Base-by-base conservation (phyloP, 306 rosid species). In the Potentilla sterilis region DNA sequence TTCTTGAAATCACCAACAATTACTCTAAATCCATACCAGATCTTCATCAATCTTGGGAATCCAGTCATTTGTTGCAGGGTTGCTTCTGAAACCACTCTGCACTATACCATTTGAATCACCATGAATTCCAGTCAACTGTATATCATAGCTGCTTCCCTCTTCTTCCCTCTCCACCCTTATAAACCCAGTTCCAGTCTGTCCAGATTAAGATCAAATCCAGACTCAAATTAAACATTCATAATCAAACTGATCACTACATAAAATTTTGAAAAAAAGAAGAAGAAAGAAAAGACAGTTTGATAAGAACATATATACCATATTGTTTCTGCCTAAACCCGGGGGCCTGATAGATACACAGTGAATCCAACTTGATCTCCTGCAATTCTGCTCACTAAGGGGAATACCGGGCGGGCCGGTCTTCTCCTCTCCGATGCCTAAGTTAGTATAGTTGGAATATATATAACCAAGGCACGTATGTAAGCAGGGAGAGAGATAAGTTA, bases 61-160 rank as follows among this genome's bases (percentile, higher is more conserved):
- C 97, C 97, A 92, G 19, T 92, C 97, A 61, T 92, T 92, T 2
- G 92, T 92, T 44, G 97, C 97, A 6, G 96, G 97, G 75, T 92
- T 92, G 80, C 97, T 79, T 84, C 78, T 87, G 72, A 72, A 75
- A 65, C 48, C 84, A 32, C n/a, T 41, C 28, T 18, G 15, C 8
- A 63, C 77, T 38, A 40, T 69, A 72, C 79, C 83, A 63, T 42
- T 54, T 5, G 18, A 80, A 64, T 52, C 78, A 40, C 48, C 81
- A 21, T 80, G 67, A 43, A 43, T 72, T 35, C 38, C 69, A 9
- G 63, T 74, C 19, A 81, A 55, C 54, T 71, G 63, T 75, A 86
- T 64, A 15, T 43, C 80, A 42, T 67, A 57, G 46, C 49, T 79
- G 46, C 49, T 79, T 63, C 64, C 11, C 32, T 18, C 83, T 24